Evolutionary conservation across 441 rosid species (phyloP).

Genomic region (Pelargonium australe): DNA sequence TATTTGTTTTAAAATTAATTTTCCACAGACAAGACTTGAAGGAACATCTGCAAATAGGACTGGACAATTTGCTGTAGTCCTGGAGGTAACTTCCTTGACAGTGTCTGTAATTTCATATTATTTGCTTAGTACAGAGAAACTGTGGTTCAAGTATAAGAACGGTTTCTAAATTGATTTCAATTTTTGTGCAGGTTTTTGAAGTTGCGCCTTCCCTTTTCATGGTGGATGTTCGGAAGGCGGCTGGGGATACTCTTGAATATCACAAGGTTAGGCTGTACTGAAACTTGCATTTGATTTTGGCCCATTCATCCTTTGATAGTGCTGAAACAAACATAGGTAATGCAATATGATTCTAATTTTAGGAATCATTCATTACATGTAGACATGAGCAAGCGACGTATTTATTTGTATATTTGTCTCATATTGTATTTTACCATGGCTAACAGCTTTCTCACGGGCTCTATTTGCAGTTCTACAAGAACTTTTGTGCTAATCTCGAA

Average conservation of each 20-base stretch:
- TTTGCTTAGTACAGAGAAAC: background rate
- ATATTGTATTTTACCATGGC: background rate
- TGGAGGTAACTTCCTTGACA: conserved; percentile 47
- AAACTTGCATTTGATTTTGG: background rate
- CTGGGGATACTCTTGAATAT: conserved; percentile 86
- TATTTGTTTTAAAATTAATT: background rate
- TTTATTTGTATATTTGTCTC: background rate
- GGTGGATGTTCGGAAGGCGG: conserved; percentile 83
- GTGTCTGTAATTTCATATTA: conserved; percentile 1
- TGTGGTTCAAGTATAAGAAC: background rate
- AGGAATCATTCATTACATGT: background rate
- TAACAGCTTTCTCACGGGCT: background rate
- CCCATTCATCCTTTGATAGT: background rate
- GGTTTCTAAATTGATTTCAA: conserved; percentile 4
- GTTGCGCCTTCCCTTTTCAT: conserved; percentile 89
- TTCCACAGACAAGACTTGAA: conserved; percentile 72
- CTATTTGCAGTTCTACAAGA: conserved; percentile 70
- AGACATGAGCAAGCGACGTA: too few relatives aligned
- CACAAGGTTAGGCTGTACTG: conserved; percentile 51
- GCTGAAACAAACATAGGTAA: background rate
- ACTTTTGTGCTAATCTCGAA: conserved; percentile 64
- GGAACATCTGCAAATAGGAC: conserved; percentile 48
- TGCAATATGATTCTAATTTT: background rate
- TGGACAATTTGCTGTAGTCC: conserved; percentile 64
- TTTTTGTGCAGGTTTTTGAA: conserved; percentile 53